Evolutionary conservation across 2,329 filamentous ascomycete species (phyloP).

Genomic region (Coniochaeta ligniaria): DNA sequence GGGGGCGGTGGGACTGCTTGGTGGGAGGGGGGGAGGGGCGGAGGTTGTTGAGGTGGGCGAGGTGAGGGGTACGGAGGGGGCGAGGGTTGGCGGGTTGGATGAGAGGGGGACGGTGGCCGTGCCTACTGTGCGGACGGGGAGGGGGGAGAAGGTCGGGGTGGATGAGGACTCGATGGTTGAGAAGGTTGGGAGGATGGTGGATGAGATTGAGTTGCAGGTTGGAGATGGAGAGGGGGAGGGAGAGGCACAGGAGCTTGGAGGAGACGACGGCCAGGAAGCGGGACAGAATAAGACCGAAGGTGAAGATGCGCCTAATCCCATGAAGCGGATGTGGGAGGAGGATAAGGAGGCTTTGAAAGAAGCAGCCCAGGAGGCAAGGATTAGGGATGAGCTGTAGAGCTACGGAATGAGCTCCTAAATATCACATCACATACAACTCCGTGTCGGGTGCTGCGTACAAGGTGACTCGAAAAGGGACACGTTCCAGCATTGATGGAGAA

Average conservation of each 20-base stretch:
- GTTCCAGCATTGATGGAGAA: too few relatives aligned
- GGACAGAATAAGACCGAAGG: slow-evolving; percentile 19
- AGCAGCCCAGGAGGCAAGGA: slow-evolving; percentile 9
- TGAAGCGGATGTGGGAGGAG: slow-evolving; percentile 57
- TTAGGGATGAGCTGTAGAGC: slow-evolving; percentile 19
- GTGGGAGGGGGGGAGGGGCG: slow-evolving; percentile 22
- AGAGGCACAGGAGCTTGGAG: slow-evolving; percentile 2
- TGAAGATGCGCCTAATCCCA: slow-evolving; percentile 40
- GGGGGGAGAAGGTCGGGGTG: slow-evolving; percentile 16
- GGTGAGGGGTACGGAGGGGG: slow-evolving; percentile 9
- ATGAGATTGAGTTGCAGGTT: slow-evolving; percentile 9
- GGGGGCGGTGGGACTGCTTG: slow-evolving; percentile 41
- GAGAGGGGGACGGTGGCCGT: slow-evolving; percentile 32
- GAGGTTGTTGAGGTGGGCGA: slow-evolving; percentile 22
- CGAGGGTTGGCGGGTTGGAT: slow-evolving; percentile 21
- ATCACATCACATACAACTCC: too few relatives aligned
- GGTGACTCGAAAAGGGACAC: too few relatives aligned
- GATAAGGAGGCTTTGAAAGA: slow-evolving; percentile 7
- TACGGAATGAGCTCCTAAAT: too few relatives aligned
- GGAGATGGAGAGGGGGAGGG: slow-evolving; percentile 17
- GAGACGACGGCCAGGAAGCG: neutral
- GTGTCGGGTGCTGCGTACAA: too few relatives aligned
- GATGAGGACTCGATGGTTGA: slow-evolving; percentile 36
- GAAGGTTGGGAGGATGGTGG: slow-evolving; percentile 42
- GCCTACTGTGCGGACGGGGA: slow-evolving; percentile 41